A percentile compares a stretch with the other conserved stretches of the same genome.
Conservation (phyloP, 768 basidiomycete species). For the Russula earlei region DNA sequence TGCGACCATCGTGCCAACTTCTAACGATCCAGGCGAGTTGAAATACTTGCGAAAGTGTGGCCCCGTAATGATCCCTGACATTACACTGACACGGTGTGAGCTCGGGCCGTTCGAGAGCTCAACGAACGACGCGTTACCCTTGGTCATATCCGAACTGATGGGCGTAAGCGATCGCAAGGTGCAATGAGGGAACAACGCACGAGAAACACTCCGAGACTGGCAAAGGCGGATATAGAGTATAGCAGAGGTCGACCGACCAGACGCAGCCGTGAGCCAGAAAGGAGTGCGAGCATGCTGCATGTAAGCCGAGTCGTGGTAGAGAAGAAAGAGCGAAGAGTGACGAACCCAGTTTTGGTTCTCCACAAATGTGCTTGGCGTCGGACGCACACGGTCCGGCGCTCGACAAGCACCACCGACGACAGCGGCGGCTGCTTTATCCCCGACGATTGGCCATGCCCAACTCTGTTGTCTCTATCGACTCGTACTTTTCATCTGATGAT, state of each 20-base stretch:
- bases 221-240: conserved; percentile 72
- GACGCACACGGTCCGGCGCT: conserved; percentile 3
- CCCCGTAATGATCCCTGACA: conserved; percentile 87
- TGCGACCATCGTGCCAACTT: conserved; percentile 93
- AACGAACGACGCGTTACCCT: conserved; percentile 41
- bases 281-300: conserved; percentile 46
- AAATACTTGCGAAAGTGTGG: conserved; percentile 79
- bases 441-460: conserved; percentile 42
- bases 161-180: conserved; percentile 5
- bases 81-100: conserved; percentile 43
- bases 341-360: not conserved
- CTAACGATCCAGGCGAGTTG: conserved; percentile 59
- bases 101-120: conserved; percentile 11
- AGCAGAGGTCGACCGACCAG: conserved; percentile 73
- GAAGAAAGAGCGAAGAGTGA: conserved; percentile 3
- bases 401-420: too few relatives aligned
- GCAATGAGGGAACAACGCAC: conserved; percentile 35
- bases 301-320: conserved; percentile 16
- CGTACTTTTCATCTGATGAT: conserved; percentile 34
- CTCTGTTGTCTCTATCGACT: conserved; percentile 54
- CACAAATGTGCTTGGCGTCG: not conserved
- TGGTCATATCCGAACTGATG: conserved; percentile 78
- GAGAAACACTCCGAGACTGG: conserved; percentile 77
- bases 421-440: too few relatives aligned
- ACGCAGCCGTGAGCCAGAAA: conserved; percentile 31